These are phyloP conservation scores for Juncus effusus DNA, from an alignment of 176 grass and related monocot species.

Conservation along the genomic window DNA sequence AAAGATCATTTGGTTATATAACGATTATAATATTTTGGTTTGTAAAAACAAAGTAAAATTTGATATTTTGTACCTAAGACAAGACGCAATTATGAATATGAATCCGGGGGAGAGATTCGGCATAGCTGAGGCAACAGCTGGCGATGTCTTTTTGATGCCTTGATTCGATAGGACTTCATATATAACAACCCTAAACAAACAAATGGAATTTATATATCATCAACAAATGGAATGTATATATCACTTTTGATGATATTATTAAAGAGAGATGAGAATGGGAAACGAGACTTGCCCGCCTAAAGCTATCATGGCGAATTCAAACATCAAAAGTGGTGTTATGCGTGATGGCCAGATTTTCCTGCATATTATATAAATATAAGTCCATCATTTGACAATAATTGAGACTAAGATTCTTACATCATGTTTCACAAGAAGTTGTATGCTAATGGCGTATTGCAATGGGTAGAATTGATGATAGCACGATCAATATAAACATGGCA, in stretches of 20 bases:
- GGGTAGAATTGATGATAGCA: too few relatives aligned
- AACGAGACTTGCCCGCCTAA: slow-evolving; percentile 44
- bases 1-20: background rate
- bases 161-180: slow-evolving; percentile 47
- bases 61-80: slow-evolving; percentile 31
- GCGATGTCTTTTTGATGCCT: slow-evolving; percentile 52
- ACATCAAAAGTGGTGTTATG: slow-evolving; percentile 28
- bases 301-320: slow-evolving; percentile 35
- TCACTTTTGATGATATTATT: background rate
- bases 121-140: slow-evolving; percentile 60
- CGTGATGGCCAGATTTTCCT: slow-evolving; percentile 56
- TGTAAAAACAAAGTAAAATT: background rate
- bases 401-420: too few relatives aligned
- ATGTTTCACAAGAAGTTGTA: too few relatives aligned
- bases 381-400: background rate
- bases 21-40: background rate
- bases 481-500: too few relatives aligned
- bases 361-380: background rate
- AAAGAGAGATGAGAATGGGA: background rate
- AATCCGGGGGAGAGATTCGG: slow-evolving; percentile 53
- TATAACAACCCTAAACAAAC: slow-evolving; percentile 27
- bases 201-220: too few relatives aligned
- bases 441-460: too few relatives aligned
- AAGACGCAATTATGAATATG: slow-evolving; percentile 61
- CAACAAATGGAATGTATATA: too few relatives aligned